These are phyloP conservation scores for Rhizopus sp. DNA, from an alignment of 371 early-diverging fungal species.

Conservation along the genomic window DNA sequence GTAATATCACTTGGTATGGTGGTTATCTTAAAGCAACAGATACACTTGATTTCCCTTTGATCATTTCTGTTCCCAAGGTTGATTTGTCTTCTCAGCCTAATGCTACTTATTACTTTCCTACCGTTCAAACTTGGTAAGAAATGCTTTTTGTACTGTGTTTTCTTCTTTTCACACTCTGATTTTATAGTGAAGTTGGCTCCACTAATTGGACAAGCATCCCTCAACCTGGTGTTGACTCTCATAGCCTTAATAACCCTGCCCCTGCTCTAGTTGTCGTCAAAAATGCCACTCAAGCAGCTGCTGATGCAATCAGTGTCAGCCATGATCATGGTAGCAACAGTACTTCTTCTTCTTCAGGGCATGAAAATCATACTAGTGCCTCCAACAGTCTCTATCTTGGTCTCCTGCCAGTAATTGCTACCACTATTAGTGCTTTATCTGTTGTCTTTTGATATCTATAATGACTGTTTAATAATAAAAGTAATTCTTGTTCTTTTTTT, in stretches of 20 bases:
- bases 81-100: slow-evolving; percentile 31
- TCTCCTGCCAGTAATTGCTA: slow-evolving; percentile 10
- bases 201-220: slow-evolving; percentile 15
- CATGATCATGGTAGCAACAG: neutral
- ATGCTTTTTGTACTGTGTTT: neutral
- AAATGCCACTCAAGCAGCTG: slow-evolving; percentile 24
- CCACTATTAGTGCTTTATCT: slow-evolving; percentile 10
- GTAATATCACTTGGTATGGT: slow-evolving; percentile 28
- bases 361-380: slow-evolving; percentile 1
- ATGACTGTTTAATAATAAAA: too few relatives aligned
- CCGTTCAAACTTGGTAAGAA: slow-evolving; percentile 39
- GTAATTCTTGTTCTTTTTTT: neutral
- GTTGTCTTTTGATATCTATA: slow-evolving; percentile 2
- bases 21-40: slow-evolving; percentile 14
- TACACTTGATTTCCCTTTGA: slow-evolving; percentile 30
- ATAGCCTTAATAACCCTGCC: slow-evolving; percentile 6
- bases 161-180: neutral
- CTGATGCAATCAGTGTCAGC: slow-evolving; percentile 11
- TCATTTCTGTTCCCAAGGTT: slow-evolving; percentile 29
- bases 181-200: slow-evolving; percentile 20
- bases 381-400: slow-evolving; percentile 9
- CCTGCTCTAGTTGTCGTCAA: slow-evolving; percentile 26
- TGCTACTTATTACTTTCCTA: slow-evolving; percentile 40
- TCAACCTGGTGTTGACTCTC: neutral
- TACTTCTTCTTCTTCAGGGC: slow-evolving; percentile 1